Percentiles rank a stretch among this genome's conserved stretches.
Evolutionary conservation across 148 eudicot species (phyloP).

Genomic region (Silene conica): DNA sequence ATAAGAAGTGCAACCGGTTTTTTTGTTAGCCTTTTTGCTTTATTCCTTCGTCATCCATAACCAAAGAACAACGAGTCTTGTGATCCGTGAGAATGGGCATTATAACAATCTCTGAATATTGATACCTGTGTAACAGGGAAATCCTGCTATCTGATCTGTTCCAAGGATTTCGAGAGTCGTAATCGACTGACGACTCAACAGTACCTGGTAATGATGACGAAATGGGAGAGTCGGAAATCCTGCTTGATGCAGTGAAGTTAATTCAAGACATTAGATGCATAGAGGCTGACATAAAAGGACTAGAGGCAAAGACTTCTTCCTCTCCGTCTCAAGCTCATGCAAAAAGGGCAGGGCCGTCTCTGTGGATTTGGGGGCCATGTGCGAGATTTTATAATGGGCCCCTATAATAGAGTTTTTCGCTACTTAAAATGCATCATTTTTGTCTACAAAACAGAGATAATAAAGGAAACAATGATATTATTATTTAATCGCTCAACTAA

Average conservation of each 20-base stretch:
- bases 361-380: no score
- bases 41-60: no score
- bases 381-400: no score
- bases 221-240: slow-evolving; percentile 53
- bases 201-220: slow-evolving; percentile 30
- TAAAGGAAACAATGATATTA: no score
- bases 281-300: slow-evolving; percentile 70
- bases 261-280: slow-evolving; percentile 50
- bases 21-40: no score
- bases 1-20: no score
- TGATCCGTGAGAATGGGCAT: not conserved
- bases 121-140: slow-evolving; percentile 42
- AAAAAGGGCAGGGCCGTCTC: no score
- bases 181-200: slow-evolving; percentile 16
- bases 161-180: slow-evolving; percentile 34
- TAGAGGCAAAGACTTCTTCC: slow-evolving; percentile 36
- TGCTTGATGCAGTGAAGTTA: slow-evolving; percentile 45
- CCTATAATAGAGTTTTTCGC: no score
- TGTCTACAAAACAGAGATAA: no score
- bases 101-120: slow-evolving; percentile 1
- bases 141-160: slow-evolving; percentile 60
- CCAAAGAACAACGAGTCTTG: not conserved
- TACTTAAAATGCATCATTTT: no score
- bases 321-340: slow-evolving; percentile 27
- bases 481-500: no score